A percentile compares a stretch with the other conserved stretches of the same genome.
Conservation (phyloP, 2,329 filamentous ascomycete species). For the Diaporthe citrichinensis region DNA sequence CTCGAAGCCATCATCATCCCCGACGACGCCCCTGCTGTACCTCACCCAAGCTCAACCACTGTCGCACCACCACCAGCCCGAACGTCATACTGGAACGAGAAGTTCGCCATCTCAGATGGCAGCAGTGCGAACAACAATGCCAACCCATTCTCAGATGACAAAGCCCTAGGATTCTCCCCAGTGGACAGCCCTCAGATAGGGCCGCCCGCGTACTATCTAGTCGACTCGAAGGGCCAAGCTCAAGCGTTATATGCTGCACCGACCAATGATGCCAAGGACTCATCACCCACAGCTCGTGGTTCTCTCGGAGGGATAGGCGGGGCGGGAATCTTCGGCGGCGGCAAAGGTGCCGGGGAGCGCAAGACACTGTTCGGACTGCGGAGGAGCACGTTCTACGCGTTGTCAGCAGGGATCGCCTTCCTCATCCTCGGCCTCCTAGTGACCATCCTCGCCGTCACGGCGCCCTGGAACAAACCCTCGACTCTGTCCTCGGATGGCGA, state of each 20-base stretch:
- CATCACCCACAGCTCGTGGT: not conserved
- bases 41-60: constrained; percentile 5
- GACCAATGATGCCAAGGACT: constrained; percentile 2
- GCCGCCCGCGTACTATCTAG: constrained; percentile 37
- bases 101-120: constrained; percentile 30
- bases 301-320: constrained; percentile 17
- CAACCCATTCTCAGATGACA: constrained; percentile 23
- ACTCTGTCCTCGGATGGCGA: not conserved
- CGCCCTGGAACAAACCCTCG: not conserved
- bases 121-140: not conserved
- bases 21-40: not conserved
- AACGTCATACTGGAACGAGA: constrained; percentile 38
- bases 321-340: constrained; percentile 2
- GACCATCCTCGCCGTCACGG: constrained; percentile 33
- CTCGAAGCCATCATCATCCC: constrained; percentile 36
- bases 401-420: constrained; percentile 24
- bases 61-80: constrained; percentile 4
- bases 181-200: constrained; percentile 26
- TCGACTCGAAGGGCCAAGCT: constrained; percentile 37
- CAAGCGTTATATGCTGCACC: constrained; percentile 36
- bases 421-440: constrained; percentile 34
- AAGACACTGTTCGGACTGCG: constrained; percentile 33
- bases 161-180: constrained; percentile 6
- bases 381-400: constrained; percentile 33
- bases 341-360: not conserved